Evolutionary conservation across 202 grass and related monocot genomes (phyloP).

Genomic region (Carex sylvatica): DNA sequence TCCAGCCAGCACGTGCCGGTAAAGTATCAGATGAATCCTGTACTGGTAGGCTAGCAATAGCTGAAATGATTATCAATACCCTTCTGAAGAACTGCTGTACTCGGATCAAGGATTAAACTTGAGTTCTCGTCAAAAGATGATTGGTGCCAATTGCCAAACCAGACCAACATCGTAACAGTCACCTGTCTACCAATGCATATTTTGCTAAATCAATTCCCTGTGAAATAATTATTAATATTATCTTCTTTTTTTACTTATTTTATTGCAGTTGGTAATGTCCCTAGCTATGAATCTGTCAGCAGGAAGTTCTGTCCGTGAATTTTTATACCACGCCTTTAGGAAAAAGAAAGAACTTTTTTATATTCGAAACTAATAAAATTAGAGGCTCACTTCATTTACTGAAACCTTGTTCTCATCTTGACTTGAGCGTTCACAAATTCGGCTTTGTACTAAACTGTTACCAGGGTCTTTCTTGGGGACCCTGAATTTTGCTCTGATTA

Average conservation of each 20-base stretch:
- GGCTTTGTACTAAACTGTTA: not conserved
- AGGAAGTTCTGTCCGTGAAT: conserved; percentile 36
- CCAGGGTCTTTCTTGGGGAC: not conserved
- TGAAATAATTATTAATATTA: not conserved
- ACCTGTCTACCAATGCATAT: not conserved
- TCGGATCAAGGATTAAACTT: not conserved
- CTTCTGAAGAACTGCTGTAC: conserved; percentile 1
- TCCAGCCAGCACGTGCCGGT: not conserved
- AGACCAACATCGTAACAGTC: not conserved
- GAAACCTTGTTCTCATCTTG: not conserved
- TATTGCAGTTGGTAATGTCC: conserved; percentile 55
- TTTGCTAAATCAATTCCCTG: not conserved
- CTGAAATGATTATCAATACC: not conserved
- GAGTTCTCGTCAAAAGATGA: not conserved
- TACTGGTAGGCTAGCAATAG: not conserved
- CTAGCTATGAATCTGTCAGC: conserved; percentile 62
- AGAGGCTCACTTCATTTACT: not conserved
- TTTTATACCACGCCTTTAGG: not conserved
- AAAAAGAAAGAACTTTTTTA: not conserved
- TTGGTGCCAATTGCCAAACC: not conserved
- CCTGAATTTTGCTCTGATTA: not conserved
- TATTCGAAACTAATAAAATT: not conserved
- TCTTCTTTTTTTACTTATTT: conserved; percentile 14
- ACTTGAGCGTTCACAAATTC: not conserved
- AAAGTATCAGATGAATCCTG: not conserved